Conservation (phyloP, 2,329 filamentous ascomycete genomes). For the Spiromastix sp. region DNA sequence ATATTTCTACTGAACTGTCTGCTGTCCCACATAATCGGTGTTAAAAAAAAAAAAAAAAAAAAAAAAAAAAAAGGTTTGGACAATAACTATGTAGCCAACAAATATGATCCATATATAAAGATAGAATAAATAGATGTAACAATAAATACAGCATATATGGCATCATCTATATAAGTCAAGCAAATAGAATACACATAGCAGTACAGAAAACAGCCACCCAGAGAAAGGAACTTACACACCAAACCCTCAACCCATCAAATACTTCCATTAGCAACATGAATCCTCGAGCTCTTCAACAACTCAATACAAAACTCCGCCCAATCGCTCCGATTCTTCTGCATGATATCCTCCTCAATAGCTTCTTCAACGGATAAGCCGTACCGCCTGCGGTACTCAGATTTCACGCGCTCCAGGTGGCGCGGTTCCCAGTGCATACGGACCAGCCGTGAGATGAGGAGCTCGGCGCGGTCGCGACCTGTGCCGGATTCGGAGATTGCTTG, state of each 20-base stretch:
- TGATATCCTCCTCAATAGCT: slow-evolving; percentile 66
- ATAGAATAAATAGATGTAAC: too few relatives aligned
- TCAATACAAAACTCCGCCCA: slow-evolving; percentile 68
- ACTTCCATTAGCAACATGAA: slow-evolving; percentile 8
- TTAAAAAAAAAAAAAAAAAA: too few relatives aligned
- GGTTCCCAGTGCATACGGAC: slow-evolving; percentile 91
- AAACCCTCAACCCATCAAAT: neutral
- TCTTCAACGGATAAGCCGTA: slow-evolving; percentile 67
- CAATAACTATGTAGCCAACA: too few relatives aligned
- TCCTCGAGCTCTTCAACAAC: slow-evolving; percentile 36
- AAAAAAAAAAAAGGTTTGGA: too few relatives aligned
- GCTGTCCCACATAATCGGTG: too few relatives aligned
- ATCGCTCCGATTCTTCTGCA: slow-evolving; percentile 43
- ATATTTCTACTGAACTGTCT: too few relatives aligned
- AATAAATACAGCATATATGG: too few relatives aligned
- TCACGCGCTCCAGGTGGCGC: slow-evolving; percentile 67
- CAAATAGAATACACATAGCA: too few relatives aligned
- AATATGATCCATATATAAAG: too few relatives aligned
- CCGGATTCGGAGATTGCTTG: slow-evolving; percentile 73
- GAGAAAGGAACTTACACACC: too few relatives aligned
- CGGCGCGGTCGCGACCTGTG: slow-evolving; percentile 63
- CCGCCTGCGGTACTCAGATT: slow-evolving; percentile 66
- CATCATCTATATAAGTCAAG: too few relatives aligned
- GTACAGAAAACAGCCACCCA: too few relatives aligned
- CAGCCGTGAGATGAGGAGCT: slow-evolving; percentile 77